phyloP scores from a whole-genome alignment of 2,329 filamentous ascomycete species.

The Myriosclerotinia scirpicola region DNA sequence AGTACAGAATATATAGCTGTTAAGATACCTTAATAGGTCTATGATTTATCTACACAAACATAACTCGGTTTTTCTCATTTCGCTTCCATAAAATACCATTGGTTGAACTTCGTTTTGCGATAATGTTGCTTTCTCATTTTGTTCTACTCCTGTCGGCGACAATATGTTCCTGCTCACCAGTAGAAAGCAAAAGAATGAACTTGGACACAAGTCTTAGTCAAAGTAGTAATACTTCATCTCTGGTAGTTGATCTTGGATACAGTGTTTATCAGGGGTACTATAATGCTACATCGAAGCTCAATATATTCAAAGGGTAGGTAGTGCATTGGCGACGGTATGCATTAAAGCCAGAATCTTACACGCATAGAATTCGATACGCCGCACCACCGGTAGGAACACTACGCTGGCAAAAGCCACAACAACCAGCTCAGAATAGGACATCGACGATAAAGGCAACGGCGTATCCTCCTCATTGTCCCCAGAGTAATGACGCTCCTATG shows the following conservation, averaged over 20 bases:
- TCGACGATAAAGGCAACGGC: conserved; percentile 35
- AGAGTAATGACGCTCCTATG: conserved; percentile 32
- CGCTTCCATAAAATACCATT: background rate
- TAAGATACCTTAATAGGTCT: background rate
- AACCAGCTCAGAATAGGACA: conserved; percentile 30
- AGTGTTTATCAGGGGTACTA: conserved; percentile 47
- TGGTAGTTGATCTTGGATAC: conserved; percentile 48
- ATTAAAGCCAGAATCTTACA: background rate
- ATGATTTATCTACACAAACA: background rate
- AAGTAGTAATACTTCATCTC: conserved; percentile 7
- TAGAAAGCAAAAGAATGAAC: background rate
- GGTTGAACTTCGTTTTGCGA: background rate
- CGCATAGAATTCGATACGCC: conserved; percentile 44
- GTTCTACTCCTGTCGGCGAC: conserved; percentile 1
- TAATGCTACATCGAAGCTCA: conserved; percentile 44
- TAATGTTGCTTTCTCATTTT: conserved; percentile 6
- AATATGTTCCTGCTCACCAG: background rate
- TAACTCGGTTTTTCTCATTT: background rate
- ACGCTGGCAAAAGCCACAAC: conserved; percentile 46
- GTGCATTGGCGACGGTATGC: background rate
- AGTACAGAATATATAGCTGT: background rate
- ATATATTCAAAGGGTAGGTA: conserved; percentile 49
- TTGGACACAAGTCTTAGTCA: background rate
- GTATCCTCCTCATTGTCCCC: conserved; percentile 41
- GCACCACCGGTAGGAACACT: conserved; percentile 45